Evolutionary conservation across 2,329 filamentous ascomycete species (phyloP).

Genomic region (Cordyceps pruinosa): DNA sequence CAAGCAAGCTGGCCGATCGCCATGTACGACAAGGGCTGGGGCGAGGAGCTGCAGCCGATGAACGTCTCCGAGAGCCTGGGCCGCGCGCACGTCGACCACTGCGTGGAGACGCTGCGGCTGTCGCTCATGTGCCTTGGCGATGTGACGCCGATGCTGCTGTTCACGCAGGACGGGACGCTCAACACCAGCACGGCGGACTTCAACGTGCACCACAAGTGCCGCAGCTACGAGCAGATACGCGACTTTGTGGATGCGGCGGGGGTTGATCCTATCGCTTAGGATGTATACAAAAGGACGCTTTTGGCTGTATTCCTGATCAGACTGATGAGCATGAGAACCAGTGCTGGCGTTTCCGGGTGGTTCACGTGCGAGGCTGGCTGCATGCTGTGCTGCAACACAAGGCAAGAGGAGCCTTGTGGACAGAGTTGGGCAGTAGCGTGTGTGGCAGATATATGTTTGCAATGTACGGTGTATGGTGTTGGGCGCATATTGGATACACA

Average conservation of each 20-base stretch:
- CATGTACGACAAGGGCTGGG: slow-evolving; percentile 5
- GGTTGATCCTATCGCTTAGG: neutral
- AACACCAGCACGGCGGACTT: slow-evolving; percentile 1
- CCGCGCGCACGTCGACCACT: slow-evolving; percentile 14
- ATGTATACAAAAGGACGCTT: neutral
- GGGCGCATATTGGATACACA: neutral
- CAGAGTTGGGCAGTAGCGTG: neutral
- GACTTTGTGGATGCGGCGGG: neutral
- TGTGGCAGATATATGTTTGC: neutral
- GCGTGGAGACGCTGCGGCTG: slow-evolving; percentile 15
- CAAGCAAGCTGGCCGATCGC: slow-evolving; percentile 12
- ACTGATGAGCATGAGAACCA: neutral
- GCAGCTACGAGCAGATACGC: slow-evolving; percentile 5
- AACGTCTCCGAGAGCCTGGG: neutral
- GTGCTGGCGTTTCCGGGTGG: too few species aligned
- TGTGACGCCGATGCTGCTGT: slow-evolving; percentile 12
- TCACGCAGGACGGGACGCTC: neutral
- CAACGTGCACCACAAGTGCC: slow-evolving; percentile 10
- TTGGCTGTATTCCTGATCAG: neutral
- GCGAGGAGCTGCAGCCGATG: neutral
- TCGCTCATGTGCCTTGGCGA: slow-evolving; percentile 15
- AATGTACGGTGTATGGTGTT: neutral
- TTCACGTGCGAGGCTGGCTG: too few species aligned
- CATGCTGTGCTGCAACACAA: neutral
- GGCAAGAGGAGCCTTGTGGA: neutral